Evolutionary conservation across 169 alveolate species (phyloP), one percentile per base, ranked within the genome.

Genomic region (Blepharisma undulans): DNA sequence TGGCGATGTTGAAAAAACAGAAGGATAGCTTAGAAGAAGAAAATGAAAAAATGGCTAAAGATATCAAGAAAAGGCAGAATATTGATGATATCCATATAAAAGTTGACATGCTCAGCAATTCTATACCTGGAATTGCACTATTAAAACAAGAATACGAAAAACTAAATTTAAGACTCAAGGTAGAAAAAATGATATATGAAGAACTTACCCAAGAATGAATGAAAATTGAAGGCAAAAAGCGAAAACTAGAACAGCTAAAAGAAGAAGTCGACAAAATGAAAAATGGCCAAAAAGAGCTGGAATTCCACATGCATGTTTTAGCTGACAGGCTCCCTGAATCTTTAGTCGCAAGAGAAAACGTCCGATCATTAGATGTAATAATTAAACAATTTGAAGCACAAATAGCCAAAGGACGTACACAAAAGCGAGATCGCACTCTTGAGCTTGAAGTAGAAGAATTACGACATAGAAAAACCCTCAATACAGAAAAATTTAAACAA

Each of bases 71-170:
- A 85, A 36, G 88, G 29, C 92, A 85, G 89, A 93, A 90, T 72
- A 86, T 91, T 84, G 95, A 93, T 82, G 94, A 91, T 88, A 88
- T 91, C 12, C 94, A 91, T 84, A 91, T 91, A 18, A 92, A 93
- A 91, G 72, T 91, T 0, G 95, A 93, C 87, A 77, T 93, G 76
- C 86, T 93, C 74, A 85, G 93, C n/a, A 93, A 84, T 59, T 93
- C 95, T 22, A 61, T 81, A 22, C 94, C 88, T 84, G 95, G 95
- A 32, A 59, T 89, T 4, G 92, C 86, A 81, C 88, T 93, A 18
- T 10, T 93, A 6, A 92, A 89, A 88, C 88, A 88, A 76, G 89
- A 89, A 79, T 90, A 80, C 72, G 95, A 66, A 72, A 86, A 72
- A 25, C 25, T 36, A 10, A 72, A 71, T 27, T n/a, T 22, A 25